Evolutionary conservation across 1,284 basidiomycete genomes (phyloP), one percentile per base, ranked within the genome.

Genomic region (Cutaneotrichosporon sp.): DNA sequence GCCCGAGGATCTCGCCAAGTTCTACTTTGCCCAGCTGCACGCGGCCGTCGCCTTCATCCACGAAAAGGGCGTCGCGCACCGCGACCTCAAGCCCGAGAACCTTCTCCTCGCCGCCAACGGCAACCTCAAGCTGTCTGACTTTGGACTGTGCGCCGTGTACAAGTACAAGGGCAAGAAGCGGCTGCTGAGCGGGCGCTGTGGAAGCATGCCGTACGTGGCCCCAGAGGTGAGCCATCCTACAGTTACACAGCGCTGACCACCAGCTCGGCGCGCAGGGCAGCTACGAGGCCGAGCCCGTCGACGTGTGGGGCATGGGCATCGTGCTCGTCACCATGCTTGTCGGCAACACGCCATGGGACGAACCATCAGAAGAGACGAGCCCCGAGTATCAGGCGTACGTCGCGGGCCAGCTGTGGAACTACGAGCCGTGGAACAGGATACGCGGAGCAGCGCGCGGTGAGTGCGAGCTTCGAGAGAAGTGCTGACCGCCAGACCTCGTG

Each of bases 311-410:
- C 1, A 86, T 92, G 56, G 97, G 97, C 1, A 91, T 98, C n/a
- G 95, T 99, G 38, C 82, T 99, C 0, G 98, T 92, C 75, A 93
- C 95, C 0, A 81, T 98, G 62, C 83, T 99, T 0, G 89, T 87
- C 5, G 95, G 95, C 55, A 98, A 97, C 75, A 98, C 95, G 0
- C 97, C 95, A 1, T 99, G 95, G 95, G 95, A 98, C 73, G 91
- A 97, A 74, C 94, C 95, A 3, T 93, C 93, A 0, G 74, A 79
- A 1, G 82, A 84, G 22, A 53, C 53, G 9, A 92, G 90, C 65
- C 85, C 86, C 2, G 95, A 99, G 78, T 99, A 87, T 75, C 75
- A 80, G 27, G 85, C 87, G 8, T 99, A 91, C 77, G 73, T 89
- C 2, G 84, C 84, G 0, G 93, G 93, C 2, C 82, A 89, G 57